A percentile compares a stretch with the other conserved stretches of the same genome.
Evolutionary conservation across 75 land plant species (phyloP).

Genomic region (Cryptomeria japonica): DNA sequence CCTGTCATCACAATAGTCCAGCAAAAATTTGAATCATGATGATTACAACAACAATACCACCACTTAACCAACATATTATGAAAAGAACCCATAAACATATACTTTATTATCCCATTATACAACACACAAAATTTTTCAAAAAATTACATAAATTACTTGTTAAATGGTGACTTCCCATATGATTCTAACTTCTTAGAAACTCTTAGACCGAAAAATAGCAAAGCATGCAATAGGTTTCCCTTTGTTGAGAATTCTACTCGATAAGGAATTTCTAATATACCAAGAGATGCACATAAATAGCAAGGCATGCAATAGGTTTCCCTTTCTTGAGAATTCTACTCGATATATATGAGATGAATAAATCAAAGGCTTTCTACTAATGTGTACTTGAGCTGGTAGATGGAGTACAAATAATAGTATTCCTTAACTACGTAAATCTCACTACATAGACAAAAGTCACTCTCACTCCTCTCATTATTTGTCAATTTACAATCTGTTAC

Average conservation of each 20-base stretch:
- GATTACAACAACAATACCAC: too few relatives aligned
- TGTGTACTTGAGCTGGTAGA: background rate
- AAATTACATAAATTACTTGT: background rate
- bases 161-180: background rate
- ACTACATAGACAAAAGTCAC: too few relatives aligned
- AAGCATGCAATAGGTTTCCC: background rate
- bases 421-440: background rate
- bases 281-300: background rate
- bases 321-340: too few relatives aligned
- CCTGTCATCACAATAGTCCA: too few relatives aligned
- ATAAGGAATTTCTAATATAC: background rate
- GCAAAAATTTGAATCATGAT: too few relatives aligned
- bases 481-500: background rate
- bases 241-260: background rate
- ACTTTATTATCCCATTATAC: background rate
- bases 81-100: too few relatives aligned
- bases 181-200: background rate
- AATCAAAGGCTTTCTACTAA: background rate
- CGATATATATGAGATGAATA: too few relatives aligned
- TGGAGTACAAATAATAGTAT: background rate
- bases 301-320: too few relatives aligned
- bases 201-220: background rate
- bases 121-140: background rate
- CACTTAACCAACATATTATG: too few relatives aligned
- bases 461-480: background rate